Conservation (phyloP, 495 filamentous ascomycete species). For the Penicillium odoratum region DNA sequence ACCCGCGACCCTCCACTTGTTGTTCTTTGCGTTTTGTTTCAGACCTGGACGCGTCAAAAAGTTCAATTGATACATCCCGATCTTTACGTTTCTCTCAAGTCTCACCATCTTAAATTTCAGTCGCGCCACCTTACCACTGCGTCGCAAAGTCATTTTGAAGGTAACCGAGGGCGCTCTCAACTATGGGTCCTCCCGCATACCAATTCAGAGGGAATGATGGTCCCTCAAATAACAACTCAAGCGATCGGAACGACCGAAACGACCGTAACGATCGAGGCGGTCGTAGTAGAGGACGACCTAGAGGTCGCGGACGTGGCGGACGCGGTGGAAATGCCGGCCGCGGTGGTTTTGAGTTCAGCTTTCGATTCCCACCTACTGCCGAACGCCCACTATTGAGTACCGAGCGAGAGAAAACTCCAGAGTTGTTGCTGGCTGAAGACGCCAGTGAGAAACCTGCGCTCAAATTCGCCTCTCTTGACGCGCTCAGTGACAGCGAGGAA, state of each 20-base stretch:
- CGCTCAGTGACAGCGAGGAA: conserved; percentile 73
- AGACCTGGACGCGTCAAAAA: not conserved
- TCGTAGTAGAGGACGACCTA: conserved; percentile 1
- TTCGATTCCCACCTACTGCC: conserved; percentile 41
- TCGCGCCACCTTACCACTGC: not conserved
- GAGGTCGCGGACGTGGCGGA: conserved; percentile 5
- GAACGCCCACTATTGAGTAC: conserved; percentile 47
- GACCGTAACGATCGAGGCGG: not conserved
- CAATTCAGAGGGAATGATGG: conserved; percentile 41
- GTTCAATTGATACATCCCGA: not conserved
- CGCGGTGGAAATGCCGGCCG: too few relatives aligned
- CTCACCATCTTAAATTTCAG: not conserved
- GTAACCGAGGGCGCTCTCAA: conserved; percentile 1
- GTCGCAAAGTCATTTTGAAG: not conserved
- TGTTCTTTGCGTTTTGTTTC: not conserved
- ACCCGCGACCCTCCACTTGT: not conserved
- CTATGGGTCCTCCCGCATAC: conserved; percentile 30
- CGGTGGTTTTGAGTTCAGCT: conserved; percentile 40
- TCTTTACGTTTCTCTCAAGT: not conserved
- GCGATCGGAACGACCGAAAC: not conserved
- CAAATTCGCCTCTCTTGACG: conserved; percentile 52
- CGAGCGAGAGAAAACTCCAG: conserved; percentile 38
- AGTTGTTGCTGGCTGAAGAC: conserved; percentile 33
- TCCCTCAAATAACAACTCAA: not conserved
- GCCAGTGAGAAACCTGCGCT: conserved; percentile 28